phyloP scores from a whole-genome alignment of 1,284 basidiomycete species.

The Phylloboletellus chloephorus region DNA sequence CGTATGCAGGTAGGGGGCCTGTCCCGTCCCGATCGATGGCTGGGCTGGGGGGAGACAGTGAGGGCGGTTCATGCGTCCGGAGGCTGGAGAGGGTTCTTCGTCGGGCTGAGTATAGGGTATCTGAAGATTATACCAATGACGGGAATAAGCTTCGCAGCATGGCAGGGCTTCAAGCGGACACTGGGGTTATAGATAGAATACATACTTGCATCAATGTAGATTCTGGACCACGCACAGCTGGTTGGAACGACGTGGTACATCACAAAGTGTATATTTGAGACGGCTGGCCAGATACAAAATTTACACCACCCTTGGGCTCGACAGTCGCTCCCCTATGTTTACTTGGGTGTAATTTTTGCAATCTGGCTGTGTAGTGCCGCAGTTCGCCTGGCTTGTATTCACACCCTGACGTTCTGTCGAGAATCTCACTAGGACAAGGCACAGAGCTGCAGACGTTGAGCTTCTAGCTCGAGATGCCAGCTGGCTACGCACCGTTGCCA shows the following conservation, averaged over 20 bases:
- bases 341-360: no score
- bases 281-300: no score
- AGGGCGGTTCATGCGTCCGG: constrained; percentile 59
- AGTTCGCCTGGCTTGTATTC: no score
- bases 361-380: no score
- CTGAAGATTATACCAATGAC: constrained; percentile 98
- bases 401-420: no score
- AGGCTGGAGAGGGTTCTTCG: constrained; percentile 89
- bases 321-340: no score
- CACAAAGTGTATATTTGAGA: no score
- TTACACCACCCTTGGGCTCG: no score
- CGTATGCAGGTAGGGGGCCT: constrained; percentile 96
- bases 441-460: background rate
- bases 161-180: constrained; percentile 67
- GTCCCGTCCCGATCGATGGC: constrained; percentile 69
- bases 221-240: background rate
- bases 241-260: background rate
- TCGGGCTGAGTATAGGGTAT: constrained; percentile 91
- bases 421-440: no score
- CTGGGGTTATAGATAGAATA: constrained; percentile 42
- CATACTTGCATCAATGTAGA: constrained; percentile 1
- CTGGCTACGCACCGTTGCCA: constrained; percentile 48
- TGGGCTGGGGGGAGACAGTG: constrained; percentile 77
- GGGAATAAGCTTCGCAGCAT: constrained; percentile 72
- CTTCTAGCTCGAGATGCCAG: constrained; percentile 32